A percentile compares a stretch with the other conserved stretches of the same genome.
phyloP scores from a whole-genome alignment of 352 stramenopile genomes.

The Vaucheria bursata region DNA sequence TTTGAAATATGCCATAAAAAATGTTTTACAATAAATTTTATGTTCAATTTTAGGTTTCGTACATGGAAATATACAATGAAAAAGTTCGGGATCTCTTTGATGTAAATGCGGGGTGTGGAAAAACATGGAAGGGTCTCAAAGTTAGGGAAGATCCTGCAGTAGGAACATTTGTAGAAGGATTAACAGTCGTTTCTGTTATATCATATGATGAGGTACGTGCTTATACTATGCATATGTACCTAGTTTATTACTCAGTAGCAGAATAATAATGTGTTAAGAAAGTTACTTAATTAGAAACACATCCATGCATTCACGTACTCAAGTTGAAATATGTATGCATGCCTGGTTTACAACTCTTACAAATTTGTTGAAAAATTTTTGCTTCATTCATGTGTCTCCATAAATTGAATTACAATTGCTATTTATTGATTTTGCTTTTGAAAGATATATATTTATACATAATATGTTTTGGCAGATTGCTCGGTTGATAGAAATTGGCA shows the following conservation, averaged over 20 bases:
- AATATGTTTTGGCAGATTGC: slow-evolving; percentile 47
- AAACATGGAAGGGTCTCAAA: slow-evolving; percentile 50
- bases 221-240: background rate
- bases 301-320: background rate
- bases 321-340: background rate
- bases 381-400: background rate
- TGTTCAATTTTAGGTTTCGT: slow-evolving; percentile 54
- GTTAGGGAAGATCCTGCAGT: slow-evolving; percentile 66
- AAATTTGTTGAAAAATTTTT: too few relatives aligned
- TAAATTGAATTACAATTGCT: too few relatives aligned
- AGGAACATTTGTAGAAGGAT: slow-evolving; percentile 60
- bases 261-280: background rate
- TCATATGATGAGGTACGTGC: slow-evolving; percentile 2
- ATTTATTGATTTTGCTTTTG: too few relatives aligned
- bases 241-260: background rate
- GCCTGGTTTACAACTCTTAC: too few relatives aligned
- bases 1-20: too few relatives aligned
- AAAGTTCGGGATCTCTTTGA: slow-evolving; percentile 76
- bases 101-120: background rate
- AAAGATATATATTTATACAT: background rate
- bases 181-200: slow-evolving; percentile 3
- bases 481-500: slow-evolving; percentile 25
- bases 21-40: too few relatives aligned
- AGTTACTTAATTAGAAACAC: background rate
- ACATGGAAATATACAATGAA: slow-evolving; percentile 90